Evolutionary conservation across 805 yeast species (phyloP).

Genomic region (Lipomyces starkeyi): DNA sequence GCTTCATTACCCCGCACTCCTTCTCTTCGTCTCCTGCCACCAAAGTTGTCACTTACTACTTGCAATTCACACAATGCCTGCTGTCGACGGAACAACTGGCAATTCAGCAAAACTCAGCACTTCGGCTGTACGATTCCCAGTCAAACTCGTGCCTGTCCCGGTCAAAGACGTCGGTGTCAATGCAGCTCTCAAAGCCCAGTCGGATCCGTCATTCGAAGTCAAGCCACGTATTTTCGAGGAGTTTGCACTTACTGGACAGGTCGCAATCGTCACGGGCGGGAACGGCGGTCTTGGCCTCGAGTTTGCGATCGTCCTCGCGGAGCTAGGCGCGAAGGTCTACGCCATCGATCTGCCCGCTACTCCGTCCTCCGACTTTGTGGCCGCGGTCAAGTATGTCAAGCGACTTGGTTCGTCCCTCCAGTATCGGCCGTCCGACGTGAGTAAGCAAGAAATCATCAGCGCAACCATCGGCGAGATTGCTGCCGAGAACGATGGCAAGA

Average conservation of each 20-base stretch:
- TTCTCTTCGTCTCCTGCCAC: neutral
- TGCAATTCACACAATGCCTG: neutral
- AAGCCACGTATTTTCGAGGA: conserved; percentile 44
- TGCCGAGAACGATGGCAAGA: conserved; percentile 54
- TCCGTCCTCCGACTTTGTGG: conserved; percentile 41
- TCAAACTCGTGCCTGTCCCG: conserved; percentile 37
- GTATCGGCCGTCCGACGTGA: conserved; percentile 56
- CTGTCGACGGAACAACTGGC: neutral
- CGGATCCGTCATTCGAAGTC: conserved; percentile 39
- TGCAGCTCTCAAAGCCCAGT: conserved; percentile 42
- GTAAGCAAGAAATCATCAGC: conserved; percentile 50
- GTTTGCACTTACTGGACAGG: conserved; percentile 53
- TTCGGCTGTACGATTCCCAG: conserved; percentile 17
- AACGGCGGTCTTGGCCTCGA: conserved; percentile 54
- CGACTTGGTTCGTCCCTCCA: conserved; percentile 45
- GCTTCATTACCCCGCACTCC: neutral
- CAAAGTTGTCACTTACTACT: neutral
- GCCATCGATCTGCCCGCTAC: conserved; percentile 43
- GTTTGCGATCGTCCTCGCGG: conserved; percentile 52
- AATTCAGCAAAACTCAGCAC: neutral
- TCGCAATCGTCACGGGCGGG: conserved; percentile 55
- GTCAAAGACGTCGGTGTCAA: conserved; percentile 41
- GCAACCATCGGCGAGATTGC: conserved; percentile 55
- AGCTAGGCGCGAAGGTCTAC: conserved; percentile 53
- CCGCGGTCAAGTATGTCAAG: conserved; percentile 39